Percentiles rank a stretch among this genome's conserved stretches.
phyloP scores from a whole-genome alignment of 208 protist species.

The Wallacemonas rigidus region DNA sequence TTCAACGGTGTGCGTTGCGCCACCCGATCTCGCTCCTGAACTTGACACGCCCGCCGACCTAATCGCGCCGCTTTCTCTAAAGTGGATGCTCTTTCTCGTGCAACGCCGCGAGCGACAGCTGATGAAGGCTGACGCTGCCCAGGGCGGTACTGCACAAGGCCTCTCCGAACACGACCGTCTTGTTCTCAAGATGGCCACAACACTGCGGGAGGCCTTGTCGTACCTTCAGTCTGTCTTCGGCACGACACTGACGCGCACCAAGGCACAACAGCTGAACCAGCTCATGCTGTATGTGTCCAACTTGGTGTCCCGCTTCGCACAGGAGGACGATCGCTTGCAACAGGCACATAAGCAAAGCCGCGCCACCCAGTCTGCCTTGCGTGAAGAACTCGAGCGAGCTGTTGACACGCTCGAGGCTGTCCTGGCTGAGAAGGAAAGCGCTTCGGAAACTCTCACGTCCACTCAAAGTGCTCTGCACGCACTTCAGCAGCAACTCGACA shows the following conservation, averaged over 20 bases:
- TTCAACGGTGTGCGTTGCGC: constrained; percentile 1
- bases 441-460: constrained; percentile 11
- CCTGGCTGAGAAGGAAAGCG: constrained; percentile 14
- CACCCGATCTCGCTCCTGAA: constrained; percentile 4
- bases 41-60: constrained; percentile 14
- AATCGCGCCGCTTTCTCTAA: constrained; percentile 10
- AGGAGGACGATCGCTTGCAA: constrained; percentile 6
- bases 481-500: constrained; percentile 16
- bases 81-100: constrained; percentile 16
- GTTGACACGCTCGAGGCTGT: constrained; percentile 24
- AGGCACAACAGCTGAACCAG: constrained; percentile 8
- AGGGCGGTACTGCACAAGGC: not conserved
- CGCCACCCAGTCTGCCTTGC: constrained; percentile 14
- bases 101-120: constrained; percentile 9
- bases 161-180: constrained; percentile 1
- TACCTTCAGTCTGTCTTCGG: not conserved
- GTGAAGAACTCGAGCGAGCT: constrained; percentile 27
- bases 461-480: constrained; percentile 17
- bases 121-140: not conserved
- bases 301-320: constrained; percentile 9
- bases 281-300: constrained; percentile 14
- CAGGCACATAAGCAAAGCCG: not conserved
- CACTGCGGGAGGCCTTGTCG: constrained; percentile 6
- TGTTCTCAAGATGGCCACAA: constrained; percentile 10
- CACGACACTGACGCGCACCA: constrained; percentile 2